Base-by-base conservation (phyloP, 768 basidiomycete species). In the Cystobasidium ongulense region DNA sequence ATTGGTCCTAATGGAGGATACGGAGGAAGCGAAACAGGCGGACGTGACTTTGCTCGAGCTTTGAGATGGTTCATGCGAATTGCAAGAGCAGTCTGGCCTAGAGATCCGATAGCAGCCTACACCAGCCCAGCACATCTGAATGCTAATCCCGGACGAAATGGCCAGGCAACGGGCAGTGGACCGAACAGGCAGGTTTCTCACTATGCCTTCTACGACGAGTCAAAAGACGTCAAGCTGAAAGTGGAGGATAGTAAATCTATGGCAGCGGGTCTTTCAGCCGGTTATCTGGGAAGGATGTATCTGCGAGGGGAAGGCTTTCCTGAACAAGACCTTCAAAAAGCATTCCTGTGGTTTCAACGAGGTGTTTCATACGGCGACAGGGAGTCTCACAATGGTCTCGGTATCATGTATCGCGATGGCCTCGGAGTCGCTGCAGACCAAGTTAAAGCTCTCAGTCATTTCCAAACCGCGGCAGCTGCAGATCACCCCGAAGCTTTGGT, bases 401-500 rank as follows among this genome's bases (percentile, higher is more conserved):
- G 94, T 0, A 89, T 97, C 78, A 91, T 98, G 74, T 90, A 88
- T 83, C 85, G 95, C 36, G 96, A 98, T 78, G 96, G 92, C 0
- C 82, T 97, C 23, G 87, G 87, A 1, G 84, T 87, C 21, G 86
- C 86, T 76, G 81, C 82, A 29, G 90, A 96, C 78, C 59, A 84
- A 31, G 85, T 84, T 79, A 87, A 86, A 78, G 89, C 92, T 0
- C 72, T 88, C 54, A 76, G 76, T 17, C 84, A 89, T 78, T 96
- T 99, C 79, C 84, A 83, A 38, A 85, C 85, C 36, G 96, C 96
- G 0, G 91, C 94, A 1, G 86, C 85, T 8, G 89, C 89, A 79
- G 94, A 98, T 76, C 85, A 94, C 17, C 89, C 93, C 0, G 96
- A 98, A 79, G 93, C 94, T 0, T 88, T 93, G 73, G 89, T 96